Evolutionary conservation across 805 yeast genomes (phyloP).

Genomic region (Pichia kluyveri): DNA sequence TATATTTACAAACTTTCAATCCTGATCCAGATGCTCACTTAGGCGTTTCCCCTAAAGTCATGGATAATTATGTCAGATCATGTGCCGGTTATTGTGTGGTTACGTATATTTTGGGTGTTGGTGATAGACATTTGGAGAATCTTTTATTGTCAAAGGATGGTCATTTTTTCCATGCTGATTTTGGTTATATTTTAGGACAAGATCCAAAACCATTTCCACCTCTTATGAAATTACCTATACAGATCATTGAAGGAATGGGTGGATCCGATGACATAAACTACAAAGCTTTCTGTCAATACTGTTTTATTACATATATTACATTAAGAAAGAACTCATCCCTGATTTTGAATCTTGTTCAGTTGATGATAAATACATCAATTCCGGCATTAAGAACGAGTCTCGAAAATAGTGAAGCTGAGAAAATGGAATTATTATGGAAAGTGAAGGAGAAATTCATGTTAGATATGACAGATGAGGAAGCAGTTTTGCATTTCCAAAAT

Average conservation of each 20-base stretch:
- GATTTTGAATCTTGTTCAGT: constrained; percentile 81
- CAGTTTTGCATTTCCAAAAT: constrained; percentile 88
- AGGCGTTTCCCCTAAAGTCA: constrained; percentile 52
- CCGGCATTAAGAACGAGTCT: constrained; percentile 62
- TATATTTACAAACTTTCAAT: constrained; percentile 58
- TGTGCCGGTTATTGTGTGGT: constrained; percentile 98
- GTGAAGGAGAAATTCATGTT: constrained; percentile 91
- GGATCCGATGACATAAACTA: constrained; percentile 82
- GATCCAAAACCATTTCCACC: constrained; percentile 99
- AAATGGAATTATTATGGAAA: constrained; percentile 77
- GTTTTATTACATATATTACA: constrained; percentile 90
- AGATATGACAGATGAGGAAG: constrained; percentile 93
- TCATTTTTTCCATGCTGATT: constrained; percentile 94
- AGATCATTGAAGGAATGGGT: constrained; percentile 96
- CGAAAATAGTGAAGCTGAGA: constrained; percentile 47
- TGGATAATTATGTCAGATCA: constrained; percentile 91
- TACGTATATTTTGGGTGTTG: constrained; percentile 90
- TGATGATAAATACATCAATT: constrained; percentile 88
- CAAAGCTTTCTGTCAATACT: constrained; percentile 79
- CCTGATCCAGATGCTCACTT: constrained; percentile 39
- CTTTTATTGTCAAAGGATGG: constrained; percentile 69
- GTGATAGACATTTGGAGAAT: constrained; percentile 94
- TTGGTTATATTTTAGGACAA: constrained; percentile 91
- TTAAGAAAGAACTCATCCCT: constrained; percentile 82
- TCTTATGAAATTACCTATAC: constrained; percentile 93